A percentile compares a stretch with the other conserved stretches of the same genome.
phyloP scores from a whole-genome alignment of 2,329 filamentous ascomycete species.

The Kalmusia sp. region DNA sequence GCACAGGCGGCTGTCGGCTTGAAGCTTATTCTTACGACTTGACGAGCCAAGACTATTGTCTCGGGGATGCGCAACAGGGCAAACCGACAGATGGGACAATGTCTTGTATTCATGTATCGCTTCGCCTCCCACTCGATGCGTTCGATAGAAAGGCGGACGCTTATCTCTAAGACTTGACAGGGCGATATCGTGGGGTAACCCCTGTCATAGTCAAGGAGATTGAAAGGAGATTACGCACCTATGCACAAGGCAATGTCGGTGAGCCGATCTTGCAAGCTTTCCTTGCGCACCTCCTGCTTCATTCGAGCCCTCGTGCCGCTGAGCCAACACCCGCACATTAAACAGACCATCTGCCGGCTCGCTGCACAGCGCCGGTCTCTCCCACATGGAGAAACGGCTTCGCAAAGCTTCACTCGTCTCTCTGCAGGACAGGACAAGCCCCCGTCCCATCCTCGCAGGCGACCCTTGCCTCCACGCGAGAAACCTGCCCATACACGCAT shows the following conservation, averaged over 20 bases:
- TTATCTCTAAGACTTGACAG: too few species aligned
- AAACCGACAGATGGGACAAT: not conserved
- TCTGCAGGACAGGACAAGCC: not conserved
- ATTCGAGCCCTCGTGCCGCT: not conserved
- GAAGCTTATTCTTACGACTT: slow-evolving; percentile 10
- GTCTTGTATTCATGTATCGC: too few species aligned
- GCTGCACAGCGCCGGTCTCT: too few species aligned
- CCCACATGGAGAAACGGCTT: too few species aligned
- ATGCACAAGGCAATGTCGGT: not conserved
- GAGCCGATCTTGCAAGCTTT: not conserved
- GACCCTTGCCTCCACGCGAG: not conserved
- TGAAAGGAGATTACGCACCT: not conserved
- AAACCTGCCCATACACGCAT: slow-evolving; percentile 10
- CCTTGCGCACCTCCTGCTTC: not conserved
- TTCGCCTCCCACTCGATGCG: too few species aligned
- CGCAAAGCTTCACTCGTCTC: not conserved
- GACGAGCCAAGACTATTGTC: not conserved
- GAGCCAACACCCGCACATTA: too few species aligned
- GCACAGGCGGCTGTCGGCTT: slow-evolving; percentile 10
- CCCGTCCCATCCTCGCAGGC: not conserved
- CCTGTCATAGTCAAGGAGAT: not conserved
- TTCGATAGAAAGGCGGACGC: too few species aligned
- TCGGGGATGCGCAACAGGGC: not conserved
- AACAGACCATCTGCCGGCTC: too few species aligned
- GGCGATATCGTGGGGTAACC: too few species aligned